Evolutionary conservation across 371 early-diverging fungal species (phyloP).

Genomic region (Dichotomocladium elegans): DNA sequence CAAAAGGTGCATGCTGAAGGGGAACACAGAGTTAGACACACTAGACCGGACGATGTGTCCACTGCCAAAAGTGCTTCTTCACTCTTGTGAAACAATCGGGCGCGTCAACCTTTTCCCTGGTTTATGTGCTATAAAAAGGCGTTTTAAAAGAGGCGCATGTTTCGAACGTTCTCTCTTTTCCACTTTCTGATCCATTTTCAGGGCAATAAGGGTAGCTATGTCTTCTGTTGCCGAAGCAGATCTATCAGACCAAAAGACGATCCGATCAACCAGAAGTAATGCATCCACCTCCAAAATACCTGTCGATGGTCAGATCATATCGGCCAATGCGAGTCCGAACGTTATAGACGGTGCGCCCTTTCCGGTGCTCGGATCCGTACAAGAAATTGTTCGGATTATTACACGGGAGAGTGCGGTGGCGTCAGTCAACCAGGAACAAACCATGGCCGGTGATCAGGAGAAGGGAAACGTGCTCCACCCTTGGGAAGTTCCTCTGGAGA

Average conservation of each 20-base stretch:
- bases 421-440: not conserved
- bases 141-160: not conserved
- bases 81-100: no score
- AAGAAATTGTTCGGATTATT: slow-evolving; percentile 26
- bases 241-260: not conserved
- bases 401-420: slow-evolving; percentile 9
- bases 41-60: no score
- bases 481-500: slow-evolving; percentile 12
- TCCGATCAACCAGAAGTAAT: not conserved
- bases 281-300: not conserved
- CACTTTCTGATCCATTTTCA: not conserved
- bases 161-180: not conserved
- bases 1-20: no score
- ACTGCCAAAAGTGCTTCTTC: no score
- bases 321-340: not conserved
- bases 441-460: not conserved
- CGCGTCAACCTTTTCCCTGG: not conserved
- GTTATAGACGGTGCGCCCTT: slow-evolving; percentile 34
- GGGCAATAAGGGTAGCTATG: not conserved
- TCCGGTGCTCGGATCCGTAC: slow-evolving; percentile 24
- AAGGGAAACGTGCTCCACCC: slow-evolving; percentile 3
- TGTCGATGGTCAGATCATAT: no score
- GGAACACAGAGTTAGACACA: no score
- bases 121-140: no score
- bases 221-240: not conserved